phyloP scores from a whole-genome alignment of 305 asterid genomes.

The Fraxinus velutina region DNA sequence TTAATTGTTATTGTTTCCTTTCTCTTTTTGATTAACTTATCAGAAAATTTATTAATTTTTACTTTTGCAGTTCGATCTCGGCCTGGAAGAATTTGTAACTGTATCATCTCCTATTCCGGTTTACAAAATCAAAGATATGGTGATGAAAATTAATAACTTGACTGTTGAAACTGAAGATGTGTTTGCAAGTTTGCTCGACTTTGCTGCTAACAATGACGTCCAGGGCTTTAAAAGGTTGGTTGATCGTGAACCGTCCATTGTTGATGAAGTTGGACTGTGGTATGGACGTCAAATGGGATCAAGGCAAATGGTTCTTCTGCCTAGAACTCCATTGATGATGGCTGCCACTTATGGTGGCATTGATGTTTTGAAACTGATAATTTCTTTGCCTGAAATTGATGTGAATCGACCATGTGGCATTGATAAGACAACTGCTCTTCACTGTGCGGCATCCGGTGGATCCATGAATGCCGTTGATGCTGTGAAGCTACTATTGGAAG shows the following conservation, averaged over 20 bases:
- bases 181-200: constrained; percentile 58
- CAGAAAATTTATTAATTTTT: background rate
- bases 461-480: constrained; percentile 41
- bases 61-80: constrained; percentile 26
- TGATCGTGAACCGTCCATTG: constrained; percentile 32
- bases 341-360: constrained; percentile 81
- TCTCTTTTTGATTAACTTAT: background rate
- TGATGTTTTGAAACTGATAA: constrained; percentile 54
- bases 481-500: constrained; percentile 56
- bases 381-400: constrained; percentile 56
- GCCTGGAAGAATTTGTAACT: constrained; percentile 17
- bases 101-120: constrained; percentile 3
- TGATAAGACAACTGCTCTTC: constrained; percentile 70
- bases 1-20: background rate
- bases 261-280: constrained; percentile 68
- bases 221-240: constrained; percentile 40
- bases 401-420: constrained; percentile 61
- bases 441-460: constrained; percentile 84
- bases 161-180: constrained; percentile 53
- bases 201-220: constrained; percentile 68
- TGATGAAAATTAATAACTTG: constrained; percentile 43
- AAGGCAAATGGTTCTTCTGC: constrained; percentile 63
- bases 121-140: constrained; percentile 14
- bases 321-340: constrained; percentile 76
- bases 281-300: constrained; percentile 79